Evolutionary conservation across 2,329 filamentous ascomycete genomes (phyloP).

Genomic region (Epichloe festucae): DNA sequence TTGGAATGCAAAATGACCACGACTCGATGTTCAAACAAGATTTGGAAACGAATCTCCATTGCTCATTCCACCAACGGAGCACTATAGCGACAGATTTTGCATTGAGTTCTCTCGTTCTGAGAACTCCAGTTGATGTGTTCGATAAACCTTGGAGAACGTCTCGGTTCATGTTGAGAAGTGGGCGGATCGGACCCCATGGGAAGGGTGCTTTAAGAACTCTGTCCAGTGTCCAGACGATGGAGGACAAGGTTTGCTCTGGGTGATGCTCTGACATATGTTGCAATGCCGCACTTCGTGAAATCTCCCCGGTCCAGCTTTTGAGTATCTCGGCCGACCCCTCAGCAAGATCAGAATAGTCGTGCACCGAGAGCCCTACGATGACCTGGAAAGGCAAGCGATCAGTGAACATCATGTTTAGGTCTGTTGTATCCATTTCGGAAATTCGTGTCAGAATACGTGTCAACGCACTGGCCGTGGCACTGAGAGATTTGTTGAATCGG

Average conservation of each 20-base stretch:
- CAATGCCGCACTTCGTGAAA: slow-evolving; percentile 28
- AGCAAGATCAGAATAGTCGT: slow-evolving; percentile 65
- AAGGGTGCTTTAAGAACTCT: slow-evolving; percentile 20
- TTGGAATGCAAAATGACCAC: slow-evolving; percentile 70
- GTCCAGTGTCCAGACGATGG: slow-evolving; percentile 31
- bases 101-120: slow-evolving; percentile 43
- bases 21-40: slow-evolving; percentile 72
- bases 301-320: slow-evolving; percentile 65
- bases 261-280: slow-evolving; percentile 27
- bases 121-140: slow-evolving; percentile 41
- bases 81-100: slow-evolving; percentile 51
- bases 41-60: slow-evolving; percentile 70
- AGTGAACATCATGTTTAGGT: slow-evolving; percentile 57
- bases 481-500: slow-evolving; percentile 67
- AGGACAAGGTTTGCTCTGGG: slow-evolving; percentile 26
- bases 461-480: slow-evolving; percentile 42
- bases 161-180: slow-evolving; percentile 42
- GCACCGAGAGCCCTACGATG: slow-evolving; percentile 68
- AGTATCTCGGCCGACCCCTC: slow-evolving; percentile 71
- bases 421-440: slow-evolving; percentile 57
- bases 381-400: slow-evolving; percentile 57
- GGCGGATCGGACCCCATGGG: slow-evolving; percentile 45
- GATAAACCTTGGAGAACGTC: slow-evolving; percentile 44
- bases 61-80: slow-evolving; percentile 66
- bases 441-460: slow-evolving; percentile 66